Conservation (phyloP, 768 basidiomycete genomes). For the Tricholoma flavovirens region DNA sequence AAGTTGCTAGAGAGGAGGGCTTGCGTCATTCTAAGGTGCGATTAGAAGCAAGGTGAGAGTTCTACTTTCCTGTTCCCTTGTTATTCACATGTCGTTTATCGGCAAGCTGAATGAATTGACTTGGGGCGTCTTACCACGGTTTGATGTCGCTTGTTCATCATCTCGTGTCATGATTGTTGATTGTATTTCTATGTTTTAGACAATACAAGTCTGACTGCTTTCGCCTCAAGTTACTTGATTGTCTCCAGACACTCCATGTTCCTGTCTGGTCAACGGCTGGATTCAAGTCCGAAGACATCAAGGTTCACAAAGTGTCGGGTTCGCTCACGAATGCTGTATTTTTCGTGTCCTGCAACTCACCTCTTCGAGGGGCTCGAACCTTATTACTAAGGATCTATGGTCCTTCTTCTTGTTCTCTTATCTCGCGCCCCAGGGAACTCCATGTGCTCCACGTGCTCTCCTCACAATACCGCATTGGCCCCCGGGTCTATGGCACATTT, state of each 20-base stretch:
- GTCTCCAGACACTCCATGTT: conserved; percentile 49
- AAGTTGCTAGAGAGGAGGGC: conserved; percentile 51
- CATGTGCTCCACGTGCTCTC: conserved; percentile 87
- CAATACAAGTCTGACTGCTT: conserved; percentile 60
- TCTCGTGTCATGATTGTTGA: conserved; percentile 4
- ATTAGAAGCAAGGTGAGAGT: conserved; percentile 67
- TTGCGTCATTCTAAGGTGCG: conserved; percentile 49
- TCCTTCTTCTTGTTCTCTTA: conserved; percentile 75
- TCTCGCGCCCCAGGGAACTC: conserved; percentile 84
- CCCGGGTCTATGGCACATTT: conserved; percentile 91
- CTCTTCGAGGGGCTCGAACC: conserved; percentile 45
- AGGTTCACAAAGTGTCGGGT: conserved; percentile 80
- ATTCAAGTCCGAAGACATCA: conserved; percentile 44
- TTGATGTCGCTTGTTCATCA: conserved; percentile 26
- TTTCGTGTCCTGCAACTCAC: conserved; percentile 74
- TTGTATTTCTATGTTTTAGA: conserved; percentile 34
- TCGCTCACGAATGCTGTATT: conserved; percentile 95
- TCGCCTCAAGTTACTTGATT: conserved; percentile 46
- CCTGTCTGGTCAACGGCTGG: conserved; percentile 51
- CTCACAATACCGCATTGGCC: conserved; percentile 82
- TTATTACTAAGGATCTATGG: conserved; percentile 92
- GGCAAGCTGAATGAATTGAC: conserved; percentile 29
- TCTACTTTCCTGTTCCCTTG: conserved; percentile 19
- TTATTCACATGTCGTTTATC: conserved; percentile 21
- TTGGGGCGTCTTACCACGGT: conserved; percentile 31